A percentile compares a stretch with the other conserved stretches of the same genome.
phyloP scores from a whole-genome alignment of 73 alveolate species.

The Effrenium voratum region DNA sequence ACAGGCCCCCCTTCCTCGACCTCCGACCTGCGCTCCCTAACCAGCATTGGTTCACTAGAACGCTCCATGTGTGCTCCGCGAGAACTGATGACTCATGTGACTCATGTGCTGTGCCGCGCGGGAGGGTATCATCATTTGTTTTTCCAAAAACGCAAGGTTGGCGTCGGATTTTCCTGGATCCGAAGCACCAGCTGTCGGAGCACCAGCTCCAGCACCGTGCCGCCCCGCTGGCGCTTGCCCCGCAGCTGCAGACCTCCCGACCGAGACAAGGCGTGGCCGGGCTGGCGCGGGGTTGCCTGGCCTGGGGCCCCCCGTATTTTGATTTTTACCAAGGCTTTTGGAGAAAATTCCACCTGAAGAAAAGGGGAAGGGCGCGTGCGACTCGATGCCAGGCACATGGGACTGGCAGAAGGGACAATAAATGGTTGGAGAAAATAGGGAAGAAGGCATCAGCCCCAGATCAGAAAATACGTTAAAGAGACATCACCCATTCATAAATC shows the following conservation, averaged over 20 bases:
- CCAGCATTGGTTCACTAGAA: not conserved
- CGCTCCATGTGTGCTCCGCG: not conserved
- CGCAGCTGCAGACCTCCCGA: too few species aligned
- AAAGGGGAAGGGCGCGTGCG: not conserved
- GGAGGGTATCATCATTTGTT: not conserved
- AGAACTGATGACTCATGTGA: not conserved
- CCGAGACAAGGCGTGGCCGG: not conserved
- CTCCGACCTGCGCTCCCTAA: not conserved
- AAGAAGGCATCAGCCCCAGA: too few species aligned
- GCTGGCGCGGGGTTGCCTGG: not conserved
- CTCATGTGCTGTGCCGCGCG: not conserved
- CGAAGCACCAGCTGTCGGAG: slow-evolving; percentile 44
- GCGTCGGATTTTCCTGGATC: not conserved
- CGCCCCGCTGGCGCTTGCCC: not conserved
- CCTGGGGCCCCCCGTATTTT: too few species aligned
- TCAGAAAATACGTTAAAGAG: too few species aligned
- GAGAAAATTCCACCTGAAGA: not conserved
- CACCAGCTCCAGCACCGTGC: slow-evolving; percentile 25
- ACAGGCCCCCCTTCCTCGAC: not conserved
- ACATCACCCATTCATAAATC: too few species aligned
- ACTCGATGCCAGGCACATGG: not conserved
- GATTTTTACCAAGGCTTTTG: not conserved
- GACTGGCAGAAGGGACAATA: not conserved
- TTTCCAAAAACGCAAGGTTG: not conserved
- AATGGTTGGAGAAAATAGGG: too few species aligned